These are phyloP conservation scores for Pichia nakasei DNA, from an alignment of 805 yeast genomes.

Conservation along the genomic window DNA sequence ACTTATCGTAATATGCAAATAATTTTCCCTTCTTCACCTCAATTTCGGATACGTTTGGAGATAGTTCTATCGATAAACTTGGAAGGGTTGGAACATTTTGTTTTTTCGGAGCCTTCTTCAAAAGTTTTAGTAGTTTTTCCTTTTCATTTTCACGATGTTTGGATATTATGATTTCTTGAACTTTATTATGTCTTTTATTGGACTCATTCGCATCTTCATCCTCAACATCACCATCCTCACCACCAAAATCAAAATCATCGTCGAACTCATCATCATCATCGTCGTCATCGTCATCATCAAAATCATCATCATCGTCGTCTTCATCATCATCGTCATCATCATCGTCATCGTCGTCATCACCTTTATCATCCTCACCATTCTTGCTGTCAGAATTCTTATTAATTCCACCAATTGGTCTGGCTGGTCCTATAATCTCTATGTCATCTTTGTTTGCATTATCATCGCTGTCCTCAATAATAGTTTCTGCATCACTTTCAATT, in stretches of 20 bases:
- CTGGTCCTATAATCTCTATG: not conserved
- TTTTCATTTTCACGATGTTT: not conserved
- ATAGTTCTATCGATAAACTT: not conserved
- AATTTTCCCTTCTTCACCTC: slow-evolving; percentile 10
- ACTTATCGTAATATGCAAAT: slow-evolving; percentile 15
- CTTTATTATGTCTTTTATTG: not conserved
- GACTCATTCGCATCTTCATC: slow-evolving; percentile 12
- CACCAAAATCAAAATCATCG: slow-evolving; percentile 4
- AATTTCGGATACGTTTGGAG: slow-evolving; percentile 2
- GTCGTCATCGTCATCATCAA: slow-evolving; percentile 2
- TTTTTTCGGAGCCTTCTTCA: slow-evolving; percentile 1
- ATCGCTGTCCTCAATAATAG: slow-evolving; percentile 12
- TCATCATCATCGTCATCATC: slow-evolving; percentile 6
- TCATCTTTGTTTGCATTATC: too few relatives aligned
- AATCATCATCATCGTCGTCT: slow-evolving; percentile 1
- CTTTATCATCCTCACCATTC: not conserved
- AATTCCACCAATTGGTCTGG: too few relatives aligned
- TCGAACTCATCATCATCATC: slow-evolving; percentile 5
- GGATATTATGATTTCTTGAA: not conserved
- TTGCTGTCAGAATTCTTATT: too few relatives aligned
- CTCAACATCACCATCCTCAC: slow-evolving; percentile 18
- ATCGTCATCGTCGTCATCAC: slow-evolving; percentile 11
- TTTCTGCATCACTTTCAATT: slow-evolving; percentile 19
- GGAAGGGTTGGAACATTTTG: too few relatives aligned
- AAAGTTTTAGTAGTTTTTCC: slow-evolving; percentile 1